A percentile compares a stretch with the other conserved stretches of the same genome.
Conservation (phyloP, 495 filamentous ascomycete genomes). For the Podospora appendiculata region DNA sequence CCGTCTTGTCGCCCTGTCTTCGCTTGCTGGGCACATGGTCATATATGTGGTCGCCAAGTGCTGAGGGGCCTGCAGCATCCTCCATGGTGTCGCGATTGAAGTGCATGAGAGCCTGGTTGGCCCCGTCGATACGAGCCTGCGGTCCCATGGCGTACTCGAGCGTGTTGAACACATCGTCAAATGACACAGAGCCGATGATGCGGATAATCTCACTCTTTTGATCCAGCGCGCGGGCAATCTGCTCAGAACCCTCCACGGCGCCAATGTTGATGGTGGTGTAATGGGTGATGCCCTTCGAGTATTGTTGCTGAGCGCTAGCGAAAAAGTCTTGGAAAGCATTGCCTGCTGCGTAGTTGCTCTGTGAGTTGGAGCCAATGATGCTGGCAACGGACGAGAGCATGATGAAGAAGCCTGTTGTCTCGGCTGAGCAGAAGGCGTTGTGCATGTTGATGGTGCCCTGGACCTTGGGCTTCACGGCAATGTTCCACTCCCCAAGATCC, state of each 20-base stretch:
- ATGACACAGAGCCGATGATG: background rate
- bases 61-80: background rate
- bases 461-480: conserved; percentile 40
- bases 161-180: background rate
- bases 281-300: background rate
- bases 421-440: conserved; percentile 8
- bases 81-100: conserved; percentile 1
- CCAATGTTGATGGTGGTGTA: conserved; percentile 1
- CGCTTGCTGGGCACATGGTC: background rate
- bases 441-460: conserved; percentile 27
- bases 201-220: background rate
- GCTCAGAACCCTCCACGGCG: background rate
- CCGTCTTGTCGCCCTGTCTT: background rate
- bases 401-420: conserved; percentile 51
- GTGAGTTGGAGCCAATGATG: conserved; percentile 39
- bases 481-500: conserved; percentile 26
- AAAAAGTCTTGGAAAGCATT: conserved; percentile 49
- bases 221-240: background rate
- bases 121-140: background rate
- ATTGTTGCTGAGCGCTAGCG: conserved; percentile 1
- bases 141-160: conserved; percentile 1
- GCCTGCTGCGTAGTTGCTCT: conserved; percentile 50
- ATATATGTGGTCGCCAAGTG: background rate
- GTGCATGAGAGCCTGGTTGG: background rate
- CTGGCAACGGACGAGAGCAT: conserved; percentile 47